Evolutionary conservation across 306 rosid species (phyloP).

Genomic region (Cicer arietinum): DNA sequence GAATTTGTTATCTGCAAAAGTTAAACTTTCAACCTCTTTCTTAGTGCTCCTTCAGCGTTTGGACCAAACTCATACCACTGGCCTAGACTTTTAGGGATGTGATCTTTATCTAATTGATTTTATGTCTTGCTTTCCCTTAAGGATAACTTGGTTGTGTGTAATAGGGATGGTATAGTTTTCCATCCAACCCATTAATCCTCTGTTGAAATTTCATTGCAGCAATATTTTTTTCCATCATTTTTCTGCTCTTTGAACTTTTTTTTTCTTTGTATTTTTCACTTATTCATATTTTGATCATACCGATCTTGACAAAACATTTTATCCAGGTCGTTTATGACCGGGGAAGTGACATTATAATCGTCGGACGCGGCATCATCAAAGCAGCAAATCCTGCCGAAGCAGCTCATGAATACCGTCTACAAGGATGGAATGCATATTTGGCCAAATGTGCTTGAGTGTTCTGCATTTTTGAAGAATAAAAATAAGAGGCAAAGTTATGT

Average conservation of each 20-base stretch:
- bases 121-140: neutral
- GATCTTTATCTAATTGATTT: neutral
- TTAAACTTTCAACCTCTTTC: no score
- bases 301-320: conserved; percentile 22
- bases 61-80: no score
- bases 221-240: neutral
- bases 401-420: conserved; percentile 77
- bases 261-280: neutral
- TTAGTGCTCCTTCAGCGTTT: no score
- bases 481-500: neutral
- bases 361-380: conserved; percentile 93
- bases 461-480: conserved; percentile 31
- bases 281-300: neutral
- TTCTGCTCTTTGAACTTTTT: neutral
- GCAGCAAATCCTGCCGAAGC: conserved; percentile 76
- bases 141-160: conserved; percentile 9
- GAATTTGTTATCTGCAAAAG: no score
- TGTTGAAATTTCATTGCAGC: neutral
- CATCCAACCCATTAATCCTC: conserved; percentile 11
- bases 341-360: conserved; percentile 88
- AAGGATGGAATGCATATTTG: conserved; percentile 88
- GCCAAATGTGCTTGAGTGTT: conserved; percentile 55
- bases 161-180: neutral
- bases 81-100: no score
- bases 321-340: conserved; percentile 77